phyloP scores from a whole-genome alignment of 768 basidiomycete genomes.

The Boletus rufocinnamomeus region DNA sequence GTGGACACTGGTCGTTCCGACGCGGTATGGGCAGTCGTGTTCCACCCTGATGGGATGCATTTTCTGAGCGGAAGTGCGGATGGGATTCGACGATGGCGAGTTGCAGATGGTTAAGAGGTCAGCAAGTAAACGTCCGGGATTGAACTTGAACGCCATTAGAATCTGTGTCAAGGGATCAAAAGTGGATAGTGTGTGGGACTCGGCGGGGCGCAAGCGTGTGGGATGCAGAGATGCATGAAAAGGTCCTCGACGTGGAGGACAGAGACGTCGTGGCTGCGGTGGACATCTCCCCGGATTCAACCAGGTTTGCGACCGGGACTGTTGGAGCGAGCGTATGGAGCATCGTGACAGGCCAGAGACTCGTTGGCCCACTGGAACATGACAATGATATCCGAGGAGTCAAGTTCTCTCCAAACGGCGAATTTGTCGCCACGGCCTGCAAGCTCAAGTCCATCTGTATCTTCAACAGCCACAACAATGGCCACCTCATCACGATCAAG shows the following conservation, averaged over 20 bases:
- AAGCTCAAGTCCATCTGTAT: neutral
- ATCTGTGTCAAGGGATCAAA: constrained; percentile 1
- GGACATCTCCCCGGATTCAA: constrained; percentile 3
- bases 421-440: neutral
- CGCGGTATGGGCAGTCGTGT: neutral
- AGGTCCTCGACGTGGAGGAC: neutral
- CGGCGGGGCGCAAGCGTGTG: neutral
- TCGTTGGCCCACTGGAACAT: constrained; percentile 3
- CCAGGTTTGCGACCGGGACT: constrained; percentile 2
- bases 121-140: no score
- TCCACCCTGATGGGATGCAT: constrained; percentile 1
- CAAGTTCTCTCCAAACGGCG: constrained; percentile 2
- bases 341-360: neutral
- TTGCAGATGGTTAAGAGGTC: neutral
- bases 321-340: neutral
- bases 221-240: neutral
- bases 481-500: neutral
- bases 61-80: neutral
- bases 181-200: neutral
- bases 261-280: neutral
- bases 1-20: neutral
- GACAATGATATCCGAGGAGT: neutral
- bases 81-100: neutral
- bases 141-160: neutral
- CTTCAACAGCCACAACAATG: neutral